Percentiles rank a stretch among this genome's conserved stretches.
These are phyloP conservation scores for Yarrowia osloensis DNA, from an alignment of 805 yeast genomes.

Conservation along the genomic window DNA sequence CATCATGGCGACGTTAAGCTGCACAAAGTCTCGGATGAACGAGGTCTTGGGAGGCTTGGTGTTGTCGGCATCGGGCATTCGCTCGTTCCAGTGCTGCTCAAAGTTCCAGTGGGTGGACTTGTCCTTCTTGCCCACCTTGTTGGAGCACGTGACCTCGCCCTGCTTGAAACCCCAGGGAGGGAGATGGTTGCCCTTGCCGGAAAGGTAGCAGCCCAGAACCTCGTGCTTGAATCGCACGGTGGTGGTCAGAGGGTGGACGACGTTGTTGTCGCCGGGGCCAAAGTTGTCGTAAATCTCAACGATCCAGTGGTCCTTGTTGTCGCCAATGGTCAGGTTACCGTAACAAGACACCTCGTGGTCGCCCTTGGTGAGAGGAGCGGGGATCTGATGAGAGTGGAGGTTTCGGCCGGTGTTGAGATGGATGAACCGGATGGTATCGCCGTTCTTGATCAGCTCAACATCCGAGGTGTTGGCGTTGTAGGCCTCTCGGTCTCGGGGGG, in stretches of 20 bases:
- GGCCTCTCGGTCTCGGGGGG: slow-evolving; percentile 35
- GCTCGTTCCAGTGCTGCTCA: slow-evolving; percentile 63
- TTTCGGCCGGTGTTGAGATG: slow-evolving; percentile 74
- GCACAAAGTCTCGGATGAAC: slow-evolving; percentile 69
- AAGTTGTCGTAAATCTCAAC: slow-evolving; percentile 66
- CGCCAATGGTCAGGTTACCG: slow-evolving; percentile 72
- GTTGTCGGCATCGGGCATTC: slow-evolving; percentile 46
- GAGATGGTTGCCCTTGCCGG: slow-evolving; percentile 75
- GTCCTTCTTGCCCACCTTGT: slow-evolving; percentile 52
- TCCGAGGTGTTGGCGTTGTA: slow-evolving; percentile 40
- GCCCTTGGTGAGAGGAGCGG: slow-evolving; percentile 68
- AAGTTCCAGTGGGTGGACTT: slow-evolving; percentile 80
- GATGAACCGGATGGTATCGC: slow-evolving; percentile 66
- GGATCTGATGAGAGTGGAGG: slow-evolving; percentile 77
- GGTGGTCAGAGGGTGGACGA: slow-evolving; percentile 67
- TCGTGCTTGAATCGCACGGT: slow-evolving; percentile 74
- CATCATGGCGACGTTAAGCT: slow-evolving; percentile 77
- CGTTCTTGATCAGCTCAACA: slow-evolving; percentile 52
- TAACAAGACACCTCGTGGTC: slow-evolving; percentile 87
- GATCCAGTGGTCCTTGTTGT: slow-evolving; percentile 85
- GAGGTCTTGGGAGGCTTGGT: slow-evolving; percentile 50
- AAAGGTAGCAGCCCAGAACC: slow-evolving; percentile 76
- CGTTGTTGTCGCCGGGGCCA: slow-evolving; percentile 42
- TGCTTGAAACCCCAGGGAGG: slow-evolving; percentile 99
- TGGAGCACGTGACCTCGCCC: slow-evolving; percentile 85